Percentiles rank a stretch among this genome's conserved stretches.
These are phyloP conservation scores for Rhizopus sp. DNA, from an alignment of 371 early-diverging fungal species.

Conservation along the genomic window DNA sequence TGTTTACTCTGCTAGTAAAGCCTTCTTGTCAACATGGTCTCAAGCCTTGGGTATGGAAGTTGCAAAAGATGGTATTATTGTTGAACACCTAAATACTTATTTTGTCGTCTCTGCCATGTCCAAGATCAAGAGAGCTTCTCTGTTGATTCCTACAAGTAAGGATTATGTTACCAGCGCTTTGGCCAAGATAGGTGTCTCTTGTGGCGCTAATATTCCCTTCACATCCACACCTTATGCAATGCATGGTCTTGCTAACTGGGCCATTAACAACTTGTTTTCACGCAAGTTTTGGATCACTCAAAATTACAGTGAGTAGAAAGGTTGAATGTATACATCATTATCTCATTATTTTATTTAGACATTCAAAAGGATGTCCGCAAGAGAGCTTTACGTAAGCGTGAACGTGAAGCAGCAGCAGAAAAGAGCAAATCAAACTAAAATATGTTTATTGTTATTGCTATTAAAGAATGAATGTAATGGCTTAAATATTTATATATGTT, in stretches of 20 bases:
- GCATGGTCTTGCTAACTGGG: conserved; percentile 83
- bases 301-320: conserved; percentile 49
- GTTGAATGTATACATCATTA: not conserved
- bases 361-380: conserved; percentile 71
- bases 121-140: conserved; percentile 80
- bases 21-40: conserved; percentile 91
- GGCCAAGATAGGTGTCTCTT: conserved; percentile 72
- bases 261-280: conserved; percentile 64
- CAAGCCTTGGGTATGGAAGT: conserved; percentile 89
- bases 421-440: no score
- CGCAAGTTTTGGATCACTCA: conserved; percentile 66
- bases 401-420: conserved; percentile 53
- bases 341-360: conserved; percentile 25
- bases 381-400: conserved; percentile 74
- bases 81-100: conserved; percentile 91
- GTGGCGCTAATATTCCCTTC: conserved; percentile 69
- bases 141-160: conserved; percentile 82
- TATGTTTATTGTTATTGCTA: no score
- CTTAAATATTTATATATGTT: no score
- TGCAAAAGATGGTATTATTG: conserved; percentile 70
- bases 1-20: conserved; percentile 94
- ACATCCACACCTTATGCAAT: conserved; percentile 80
- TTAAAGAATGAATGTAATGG: no score
- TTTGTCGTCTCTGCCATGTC: conserved; percentile 94
- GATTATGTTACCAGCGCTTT: conserved; percentile 80